A percentile compares a stretch with the other conserved stretches of the same genome.
Conservation (phyloP, 495 filamentous ascomycete genomes). For the Neurospora sp. region DNA sequence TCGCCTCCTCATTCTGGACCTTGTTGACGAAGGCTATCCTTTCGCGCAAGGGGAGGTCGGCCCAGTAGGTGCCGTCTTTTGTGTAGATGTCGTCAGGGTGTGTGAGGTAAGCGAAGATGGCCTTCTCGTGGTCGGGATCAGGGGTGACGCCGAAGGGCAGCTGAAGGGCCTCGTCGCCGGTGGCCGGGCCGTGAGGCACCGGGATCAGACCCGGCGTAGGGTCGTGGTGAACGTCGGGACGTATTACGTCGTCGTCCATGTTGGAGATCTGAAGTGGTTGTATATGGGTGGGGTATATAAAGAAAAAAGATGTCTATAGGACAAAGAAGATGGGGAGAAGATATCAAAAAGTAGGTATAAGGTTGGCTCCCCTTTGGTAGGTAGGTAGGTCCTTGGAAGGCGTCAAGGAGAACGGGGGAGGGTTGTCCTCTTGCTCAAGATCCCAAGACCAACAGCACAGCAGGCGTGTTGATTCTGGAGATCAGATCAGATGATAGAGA, state of each 20-base stretch:
- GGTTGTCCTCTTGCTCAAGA: not conserved
- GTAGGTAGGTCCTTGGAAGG: not conserved
- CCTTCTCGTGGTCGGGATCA: slow-evolving; percentile 44
- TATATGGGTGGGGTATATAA: slow-evolving; percentile 4
- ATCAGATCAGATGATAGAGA: not conserved
- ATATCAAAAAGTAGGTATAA: not conserved
- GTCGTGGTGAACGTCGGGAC: slow-evolving; percentile 31
- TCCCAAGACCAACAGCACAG: not conserved
- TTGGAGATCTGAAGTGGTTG: not conserved
- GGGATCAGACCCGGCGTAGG: slow-evolving; percentile 33
- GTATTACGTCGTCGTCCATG: slow-evolving; percentile 24
- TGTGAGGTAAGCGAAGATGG: slow-evolving; percentile 63
- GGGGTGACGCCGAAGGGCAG: slow-evolving; percentile 32
- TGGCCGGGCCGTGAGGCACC: slow-evolving; percentile 39
- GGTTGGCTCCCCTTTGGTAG: slow-evolving; percentile 3
- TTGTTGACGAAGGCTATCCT: slow-evolving; percentile 61
- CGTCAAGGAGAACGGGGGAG: not conserved
- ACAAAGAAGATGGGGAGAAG: not conserved
- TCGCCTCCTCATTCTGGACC: slow-evolving; percentile 55
- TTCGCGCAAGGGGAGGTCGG: slow-evolving; percentile 59
- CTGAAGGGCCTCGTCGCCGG: slow-evolving; percentile 23
- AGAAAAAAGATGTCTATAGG: not conserved
- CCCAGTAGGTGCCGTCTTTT: slow-evolving; percentile 77
- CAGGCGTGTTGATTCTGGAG: not conserved
- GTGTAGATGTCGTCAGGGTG: slow-evolving; percentile 79